Conservation (phyloP, 2,329 filamentous ascomycete genomes). For the Epichloe glyceriae region DNA sequence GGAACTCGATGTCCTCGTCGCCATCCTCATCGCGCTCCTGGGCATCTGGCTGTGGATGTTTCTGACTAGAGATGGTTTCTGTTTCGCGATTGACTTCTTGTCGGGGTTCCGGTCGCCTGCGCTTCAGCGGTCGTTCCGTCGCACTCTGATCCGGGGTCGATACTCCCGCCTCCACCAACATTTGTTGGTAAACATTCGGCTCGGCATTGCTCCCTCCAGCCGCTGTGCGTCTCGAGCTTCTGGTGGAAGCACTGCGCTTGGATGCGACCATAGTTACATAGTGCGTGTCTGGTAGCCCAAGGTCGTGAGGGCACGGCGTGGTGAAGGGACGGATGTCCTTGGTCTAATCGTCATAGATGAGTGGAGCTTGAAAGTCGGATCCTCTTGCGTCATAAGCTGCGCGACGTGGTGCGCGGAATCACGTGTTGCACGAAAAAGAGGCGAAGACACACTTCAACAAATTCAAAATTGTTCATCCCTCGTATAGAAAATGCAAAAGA, state of each 20-base stretch:
- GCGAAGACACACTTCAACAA: not conserved
- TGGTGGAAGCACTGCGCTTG: slow-evolving; percentile 16
- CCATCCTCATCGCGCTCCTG: slow-evolving; percentile 14
- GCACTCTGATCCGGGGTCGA: slow-evolving; percentile 12
- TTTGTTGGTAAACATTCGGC: slow-evolving; percentile 32
- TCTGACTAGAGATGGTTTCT: not conserved
- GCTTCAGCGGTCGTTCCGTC: slow-evolving; percentile 28
- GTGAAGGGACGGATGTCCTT: not conserved
- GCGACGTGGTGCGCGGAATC: slow-evolving; percentile 8
- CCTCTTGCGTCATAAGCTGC: slow-evolving; percentile 10
- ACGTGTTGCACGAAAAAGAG: no score
- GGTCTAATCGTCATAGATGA: not conserved
- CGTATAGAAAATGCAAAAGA: no score
- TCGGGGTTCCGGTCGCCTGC: slow-evolving; percentile 16
- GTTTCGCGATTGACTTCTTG: not conserved
- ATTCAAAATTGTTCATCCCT: no score
- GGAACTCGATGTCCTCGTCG: slow-evolving; percentile 33
- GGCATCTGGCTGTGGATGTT: not conserved
- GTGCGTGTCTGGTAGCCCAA: not conserved
- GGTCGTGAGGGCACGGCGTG: not conserved
- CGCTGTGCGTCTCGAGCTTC: slow-evolving; percentile 10
- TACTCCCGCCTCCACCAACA: slow-evolving; percentile 37
- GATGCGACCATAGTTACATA: slow-evolving; percentile 18
- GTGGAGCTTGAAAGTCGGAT: not conserved
- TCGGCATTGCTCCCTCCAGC: slow-evolving; percentile 11